phyloP scores from a whole-genome alignment of 225 moss, liverwort and hornwort species.

The Antitrichia curtipendula region DNA sequence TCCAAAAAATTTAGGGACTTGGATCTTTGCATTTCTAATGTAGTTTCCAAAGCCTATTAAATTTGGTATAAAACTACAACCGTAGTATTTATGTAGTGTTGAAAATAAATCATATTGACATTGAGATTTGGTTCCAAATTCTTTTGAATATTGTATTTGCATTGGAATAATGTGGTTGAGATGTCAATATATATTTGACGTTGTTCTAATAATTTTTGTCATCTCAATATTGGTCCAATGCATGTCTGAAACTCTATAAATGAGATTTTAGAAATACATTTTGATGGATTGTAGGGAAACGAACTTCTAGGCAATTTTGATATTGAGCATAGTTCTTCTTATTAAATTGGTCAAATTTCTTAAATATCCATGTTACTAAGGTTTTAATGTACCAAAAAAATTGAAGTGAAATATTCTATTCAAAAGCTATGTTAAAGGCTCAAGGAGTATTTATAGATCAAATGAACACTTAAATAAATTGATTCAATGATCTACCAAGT shows the following conservation, averaged over 20 bases:
- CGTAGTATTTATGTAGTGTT: no score
- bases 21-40: no score
- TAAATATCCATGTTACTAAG: background rate
- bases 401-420: background rate
- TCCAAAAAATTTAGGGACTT: no score
- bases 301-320: background rate
- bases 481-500: fast-evolving
- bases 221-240: background rate
- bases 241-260: background rate
- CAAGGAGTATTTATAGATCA: no score
- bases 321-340: no score
- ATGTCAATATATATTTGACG: fast-evolving
- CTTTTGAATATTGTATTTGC: background rate
- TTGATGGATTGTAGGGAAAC: fast-evolving
- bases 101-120: no score
- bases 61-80: no score
- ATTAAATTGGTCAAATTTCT: background rate
- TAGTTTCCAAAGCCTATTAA: no score
- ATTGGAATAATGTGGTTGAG: background rate
- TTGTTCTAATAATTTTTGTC: background rate
- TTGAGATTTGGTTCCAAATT: background rate
- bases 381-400: background rate
- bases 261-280: background rate
- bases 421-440: background rate
- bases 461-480: background rate